Conservation (phyloP, 2,329 filamentous ascomycete species). For the Blastomyces parvus region DNA sequence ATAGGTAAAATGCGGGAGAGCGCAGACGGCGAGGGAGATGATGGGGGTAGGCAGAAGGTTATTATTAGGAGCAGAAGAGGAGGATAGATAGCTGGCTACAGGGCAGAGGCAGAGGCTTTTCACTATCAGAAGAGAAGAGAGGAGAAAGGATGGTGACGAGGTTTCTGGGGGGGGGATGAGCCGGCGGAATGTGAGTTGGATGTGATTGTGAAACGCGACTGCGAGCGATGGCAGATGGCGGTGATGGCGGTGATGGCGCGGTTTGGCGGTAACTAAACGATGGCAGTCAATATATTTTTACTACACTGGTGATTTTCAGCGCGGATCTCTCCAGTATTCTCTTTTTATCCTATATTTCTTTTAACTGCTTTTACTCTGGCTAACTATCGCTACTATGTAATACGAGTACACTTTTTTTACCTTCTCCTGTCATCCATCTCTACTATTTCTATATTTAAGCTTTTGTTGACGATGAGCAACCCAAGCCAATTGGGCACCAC, state of each 20-base stretch:
- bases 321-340: not conserved
- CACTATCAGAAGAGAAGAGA: not conserved
- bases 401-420: too few relatives aligned
- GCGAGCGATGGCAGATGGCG: not conserved
- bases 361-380: too few relatives aligned
- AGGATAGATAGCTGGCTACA: not conserved
- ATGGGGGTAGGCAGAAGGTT: not conserved
- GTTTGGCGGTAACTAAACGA: not conserved
- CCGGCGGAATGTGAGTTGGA: slow-evolving; percentile 2
- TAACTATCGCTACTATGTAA: too few relatives aligned
- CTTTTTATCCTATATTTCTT: not conserved
- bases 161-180: not conserved
- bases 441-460: too few relatives aligned
- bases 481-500: too few relatives aligned
- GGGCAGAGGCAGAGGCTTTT: not conserved
- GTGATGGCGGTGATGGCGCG: not conserved
- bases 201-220: slow-evolving; percentile 1
- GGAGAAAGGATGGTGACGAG: not conserved
- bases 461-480: too few relatives aligned
- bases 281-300: too few relatives aligned
- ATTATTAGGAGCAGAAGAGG: not conserved
- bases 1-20: not conserved
- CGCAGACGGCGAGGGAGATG: too few relatives aligned
- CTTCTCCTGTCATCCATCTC: too few relatives aligned
- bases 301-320: not conserved